Conservation (phyloP, 306 rosid genomes). For the Pyrus bretschneideri region DNA sequence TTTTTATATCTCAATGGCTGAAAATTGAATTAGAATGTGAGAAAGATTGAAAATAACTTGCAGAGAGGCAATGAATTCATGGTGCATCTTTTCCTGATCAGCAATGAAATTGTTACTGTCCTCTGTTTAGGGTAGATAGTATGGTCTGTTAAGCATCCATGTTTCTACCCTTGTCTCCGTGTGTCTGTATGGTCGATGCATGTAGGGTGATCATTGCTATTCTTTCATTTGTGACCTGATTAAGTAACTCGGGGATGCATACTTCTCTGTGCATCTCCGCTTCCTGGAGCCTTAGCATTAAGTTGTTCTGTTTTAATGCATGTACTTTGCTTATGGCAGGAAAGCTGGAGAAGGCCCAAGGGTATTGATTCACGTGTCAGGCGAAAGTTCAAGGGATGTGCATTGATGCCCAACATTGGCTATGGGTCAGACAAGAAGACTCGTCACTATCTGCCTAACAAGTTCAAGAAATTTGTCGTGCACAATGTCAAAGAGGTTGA, state of each 20-base stretch:
- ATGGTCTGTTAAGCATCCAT: neutral
- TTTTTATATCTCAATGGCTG: neutral
- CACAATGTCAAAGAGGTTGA: constrained; percentile 55
- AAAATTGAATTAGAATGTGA: neutral
- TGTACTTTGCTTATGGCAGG: constrained; percentile 20
- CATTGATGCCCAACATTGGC: constrained; percentile 75
- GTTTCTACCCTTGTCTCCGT: neutral
- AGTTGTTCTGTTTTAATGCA: neutral
- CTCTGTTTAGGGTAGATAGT: neutral
- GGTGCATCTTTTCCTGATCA: neutral
- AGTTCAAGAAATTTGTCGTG: constrained; percentile 73
- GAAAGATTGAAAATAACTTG: neutral
- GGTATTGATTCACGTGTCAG: constrained; percentile 88
- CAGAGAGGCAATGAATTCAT: neutral
- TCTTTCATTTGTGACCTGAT: neutral
- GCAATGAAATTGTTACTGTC: neutral
- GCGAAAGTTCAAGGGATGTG: constrained; percentile 78
- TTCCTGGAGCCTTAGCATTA: neutral
- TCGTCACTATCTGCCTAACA: constrained; percentile 69
- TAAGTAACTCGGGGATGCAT: neutral
- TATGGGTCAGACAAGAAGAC: constrained; percentile 77
- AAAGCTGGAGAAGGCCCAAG: constrained; percentile 75
- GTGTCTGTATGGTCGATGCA: neutral
- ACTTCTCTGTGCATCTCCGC: too few species aligned
- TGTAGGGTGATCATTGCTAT: neutral